A percentile compares a stretch with the other conserved stretches of the same genome.
Evolutionary conservation across 352 stramenopile genomes (phyloP).

Genomic region (Phytophthora pseudosyringae): DNA sequence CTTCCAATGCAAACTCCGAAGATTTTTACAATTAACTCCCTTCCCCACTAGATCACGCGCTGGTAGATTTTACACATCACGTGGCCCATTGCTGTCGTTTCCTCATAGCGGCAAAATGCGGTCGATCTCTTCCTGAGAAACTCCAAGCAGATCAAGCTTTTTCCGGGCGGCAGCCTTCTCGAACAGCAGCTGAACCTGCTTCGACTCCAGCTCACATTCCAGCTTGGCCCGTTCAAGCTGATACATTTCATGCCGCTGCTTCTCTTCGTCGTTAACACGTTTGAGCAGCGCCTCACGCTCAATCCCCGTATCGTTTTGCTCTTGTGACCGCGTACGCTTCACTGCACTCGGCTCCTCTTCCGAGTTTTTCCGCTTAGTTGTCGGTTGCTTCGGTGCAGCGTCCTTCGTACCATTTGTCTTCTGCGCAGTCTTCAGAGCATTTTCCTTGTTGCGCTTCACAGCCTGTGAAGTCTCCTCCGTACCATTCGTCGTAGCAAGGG

Average conservation of each 20-base stretch:
- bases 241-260: slow-evolving; percentile 35
- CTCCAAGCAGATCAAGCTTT: slow-evolving; percentile 53
- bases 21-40: background rate
- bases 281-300: slow-evolving; percentile 36
- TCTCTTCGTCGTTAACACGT: slow-evolving; percentile 37
- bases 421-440: background rate
- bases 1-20: background rate
- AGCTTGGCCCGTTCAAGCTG: slow-evolving; percentile 35
- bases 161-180: slow-evolving; percentile 55
- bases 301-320: slow-evolving; percentile 17
- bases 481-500: slow-evolving; percentile 1
- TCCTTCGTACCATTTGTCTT: slow-evolving; percentile 2
- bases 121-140: slow-evolving; percentile 47
- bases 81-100: slow-evolving; percentile 3
- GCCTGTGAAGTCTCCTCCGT: slow-evolving; percentile 3
- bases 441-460: slow-evolving; percentile 3
- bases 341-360: slow-evolving; percentile 11
- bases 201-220: slow-evolving; percentile 37
- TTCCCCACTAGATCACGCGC: background rate
- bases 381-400: background rate
- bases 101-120: slow-evolving; percentile 43
- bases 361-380: slow-evolving; percentile 22
- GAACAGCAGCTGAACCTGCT: slow-evolving; percentile 49
- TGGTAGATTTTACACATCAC: background rate
- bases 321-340: slow-evolving; percentile 22